Base-by-base conservation (phyloP, 768 basidiomycete species). In the Tricholoma hemisulphureum region DNA sequence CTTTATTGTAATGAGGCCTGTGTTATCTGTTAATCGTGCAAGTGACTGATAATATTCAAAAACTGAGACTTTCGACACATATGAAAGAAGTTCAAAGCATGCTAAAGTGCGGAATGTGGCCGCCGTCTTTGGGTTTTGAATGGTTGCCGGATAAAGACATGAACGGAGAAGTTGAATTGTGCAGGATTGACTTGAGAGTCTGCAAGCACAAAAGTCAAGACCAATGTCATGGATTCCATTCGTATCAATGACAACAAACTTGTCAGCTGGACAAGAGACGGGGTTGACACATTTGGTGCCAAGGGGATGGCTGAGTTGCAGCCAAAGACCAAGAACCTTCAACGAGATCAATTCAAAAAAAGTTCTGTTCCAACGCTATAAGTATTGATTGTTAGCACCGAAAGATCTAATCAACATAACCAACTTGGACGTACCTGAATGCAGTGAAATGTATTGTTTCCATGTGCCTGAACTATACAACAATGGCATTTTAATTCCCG, bases 191-290 rank as follows among this genome's bases (percentile, higher is more conserved):
- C 55, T 57, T 1, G 23, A 37, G 2, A 50, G 29, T 13, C 34
- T 35, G 43, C 71, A 72, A 14, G 62, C 55, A 51, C 70, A 72
- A 49, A 67, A 72, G 26, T 61, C 53, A 20, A 71, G 34, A 14
- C 51, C 23, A 10, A 65, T 56, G 3, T 55, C 14, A 37, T 71
- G 68, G 21, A 72, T 58, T 11, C 68, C 67, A 32, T 63, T 62
- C 6, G 48, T 60, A 37, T 69, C 60, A 6, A 72, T 26, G 20
- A 70, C 53, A 3, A 61, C 56, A 37, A 72, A 62, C 8, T 43
- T 6, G 11, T 52, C 43, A 18, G 14, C 23, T 9, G 21, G 34
- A 26, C 43, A 45, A 18, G 28, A 60, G 71, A 70, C 0, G 70
- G 73, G 37, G 68, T 71, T 49, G 70, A 28, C 4, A n/a, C 55